Evolutionary conservation across 495 filamentous ascomycete species (phyloP).

Genomic region (Penicillium cinerascens): DNA sequence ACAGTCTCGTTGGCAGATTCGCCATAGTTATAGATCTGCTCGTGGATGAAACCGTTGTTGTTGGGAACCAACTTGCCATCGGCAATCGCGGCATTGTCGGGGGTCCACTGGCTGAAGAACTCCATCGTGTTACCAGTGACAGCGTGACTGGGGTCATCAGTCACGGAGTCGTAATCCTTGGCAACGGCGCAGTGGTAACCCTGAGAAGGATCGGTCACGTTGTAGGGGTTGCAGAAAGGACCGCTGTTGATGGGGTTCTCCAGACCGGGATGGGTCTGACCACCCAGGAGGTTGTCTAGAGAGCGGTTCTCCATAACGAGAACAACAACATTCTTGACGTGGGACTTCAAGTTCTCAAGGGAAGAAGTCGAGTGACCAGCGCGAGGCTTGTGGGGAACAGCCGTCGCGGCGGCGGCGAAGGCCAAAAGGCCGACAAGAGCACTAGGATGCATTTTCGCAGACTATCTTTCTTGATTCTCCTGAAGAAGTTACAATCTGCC

Average conservation of each 20-base stretch:
- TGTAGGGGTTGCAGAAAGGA: slow-evolving; percentile 39
- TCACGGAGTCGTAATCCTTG: slow-evolving; percentile 39
- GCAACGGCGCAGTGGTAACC: slow-evolving; percentile 34
- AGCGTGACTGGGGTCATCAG: slow-evolving; percentile 47
- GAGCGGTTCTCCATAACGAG: slow-evolving; percentile 10
- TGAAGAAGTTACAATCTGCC: no score
- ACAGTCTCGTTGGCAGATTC: slow-evolving; percentile 26
- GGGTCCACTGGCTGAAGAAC: slow-evolving; percentile 42
- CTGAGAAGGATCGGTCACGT: slow-evolving; percentile 32
- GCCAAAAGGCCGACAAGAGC: slow-evolving; percentile 30
- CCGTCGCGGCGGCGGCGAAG: slow-evolving; percentile 28
- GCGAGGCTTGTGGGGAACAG: slow-evolving; percentile 1
- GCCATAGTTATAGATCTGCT: slow-evolving; percentile 37
- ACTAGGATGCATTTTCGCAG: slow-evolving; percentile 24
- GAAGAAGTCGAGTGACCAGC: slow-evolving; percentile 13
- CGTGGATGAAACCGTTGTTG: slow-evolving; percentile 44
- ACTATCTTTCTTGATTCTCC: no score
- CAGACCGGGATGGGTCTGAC: slow-evolving; percentile 26
- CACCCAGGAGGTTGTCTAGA: slow-evolving; percentile 6
- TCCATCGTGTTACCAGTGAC: slow-evolving; percentile 49
- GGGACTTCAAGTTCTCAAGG: slow-evolving; percentile 28
- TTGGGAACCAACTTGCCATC: slow-evolving; percentile 25
- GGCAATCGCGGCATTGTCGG: slow-evolving; percentile 35
- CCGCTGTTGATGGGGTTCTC: slow-evolving; percentile 43
- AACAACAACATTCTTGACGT: slow-evolving; percentile 11